Evolutionary conservation across 75 land plant genomes (phyloP), one percentile per base, ranked within the genome.

Genomic region (Pinus albicaulis): DNA sequence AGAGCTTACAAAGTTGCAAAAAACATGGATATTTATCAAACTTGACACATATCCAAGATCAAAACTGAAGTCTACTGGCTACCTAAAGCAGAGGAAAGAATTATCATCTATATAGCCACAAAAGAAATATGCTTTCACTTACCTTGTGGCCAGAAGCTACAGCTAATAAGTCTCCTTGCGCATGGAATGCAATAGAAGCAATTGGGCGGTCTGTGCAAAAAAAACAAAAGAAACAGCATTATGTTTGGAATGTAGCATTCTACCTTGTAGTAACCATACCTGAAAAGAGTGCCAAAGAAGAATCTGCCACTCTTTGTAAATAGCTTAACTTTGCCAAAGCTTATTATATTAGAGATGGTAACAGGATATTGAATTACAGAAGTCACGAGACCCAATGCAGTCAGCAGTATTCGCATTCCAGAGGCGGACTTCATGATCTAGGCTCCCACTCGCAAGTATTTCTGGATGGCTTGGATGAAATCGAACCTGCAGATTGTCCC

Each of bases 81-180:
- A 48, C 10, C 53, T 48, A 2, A 48, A 48, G 53, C 53, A 48
- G 11, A 48, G 12, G 53, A 48, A 48, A 48, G 53, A 48, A 48
- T 1, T 48, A 48, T 48, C 53, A 48, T 48, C 53, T 48, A 48
- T 10, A 48, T 3, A 48, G 11, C 12, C 53, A 48, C 53, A 48
- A 44, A 44, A 48, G 11, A 48, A 8, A 48, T 10, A 59, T 28
- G 16, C 12, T 8, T 48, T 48, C 53, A 48, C 58, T 66, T 23
- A 87, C 98, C 92, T 95, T 95, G 77, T 93, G 96, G 19, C 98
- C 98, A 59, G 98, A 92, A 41, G 98, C 98, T 71, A 95, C 98
- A 69, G 96, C 98, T 57, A 95, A 87, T 70, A 93, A 74, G 55
- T 95, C 92, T 55, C 96, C 98, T 79, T 86, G 92, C 38, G 98